Evolutionary conservation across 176 grass and related monocot species (phyloP).

Genomic region (Luzula sylvatica): DNA sequence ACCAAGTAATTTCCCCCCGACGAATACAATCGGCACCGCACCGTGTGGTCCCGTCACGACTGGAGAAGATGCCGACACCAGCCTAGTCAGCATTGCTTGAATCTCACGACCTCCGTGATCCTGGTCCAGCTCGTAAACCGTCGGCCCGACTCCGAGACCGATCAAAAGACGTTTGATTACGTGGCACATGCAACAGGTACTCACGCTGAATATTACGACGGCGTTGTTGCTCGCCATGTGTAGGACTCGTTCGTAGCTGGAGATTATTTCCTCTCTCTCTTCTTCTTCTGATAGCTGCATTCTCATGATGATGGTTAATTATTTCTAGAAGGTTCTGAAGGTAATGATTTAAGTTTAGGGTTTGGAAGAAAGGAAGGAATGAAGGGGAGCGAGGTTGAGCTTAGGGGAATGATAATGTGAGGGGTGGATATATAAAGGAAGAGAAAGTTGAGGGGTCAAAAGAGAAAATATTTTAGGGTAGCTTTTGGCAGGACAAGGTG

Average conservation of each 20-base stretch:
- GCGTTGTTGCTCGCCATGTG: constrained; percentile 76
- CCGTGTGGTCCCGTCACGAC: not conserved
- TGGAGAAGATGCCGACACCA: constrained; percentile 32
- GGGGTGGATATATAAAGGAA: not conserved
- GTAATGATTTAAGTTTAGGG: not conserved
- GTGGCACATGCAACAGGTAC: constrained; percentile 97
- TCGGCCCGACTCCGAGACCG: constrained; percentile 73
- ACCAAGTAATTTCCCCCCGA: constrained; percentile 74
- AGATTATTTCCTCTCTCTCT: constrained; percentile 15
- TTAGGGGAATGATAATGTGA: not conserved
- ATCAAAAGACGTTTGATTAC: constrained; percentile 83
- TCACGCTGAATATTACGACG: constrained; percentile 86
- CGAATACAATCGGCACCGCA: constrained; percentile 64
- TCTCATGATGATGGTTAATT: not conserved
- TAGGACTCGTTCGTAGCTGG: constrained; percentile 55
- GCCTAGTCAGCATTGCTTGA: constrained; percentile 55
- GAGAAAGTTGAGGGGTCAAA: constrained; percentile 26
- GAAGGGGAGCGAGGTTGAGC: not conserved
- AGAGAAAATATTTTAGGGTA: constrained; percentile 30
- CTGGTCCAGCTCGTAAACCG: constrained; percentile 88
- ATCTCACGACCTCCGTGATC: constrained; percentile 35
- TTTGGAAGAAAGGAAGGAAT: not conserved
- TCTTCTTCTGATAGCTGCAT: not conserved
- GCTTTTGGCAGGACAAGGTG: constrained; percentile 45
- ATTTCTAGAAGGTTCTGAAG: not conserved